Evolutionary conservation across 257 asterid genomes (phyloP).

Genomic region (Capsicum rhomboideum): DNA sequence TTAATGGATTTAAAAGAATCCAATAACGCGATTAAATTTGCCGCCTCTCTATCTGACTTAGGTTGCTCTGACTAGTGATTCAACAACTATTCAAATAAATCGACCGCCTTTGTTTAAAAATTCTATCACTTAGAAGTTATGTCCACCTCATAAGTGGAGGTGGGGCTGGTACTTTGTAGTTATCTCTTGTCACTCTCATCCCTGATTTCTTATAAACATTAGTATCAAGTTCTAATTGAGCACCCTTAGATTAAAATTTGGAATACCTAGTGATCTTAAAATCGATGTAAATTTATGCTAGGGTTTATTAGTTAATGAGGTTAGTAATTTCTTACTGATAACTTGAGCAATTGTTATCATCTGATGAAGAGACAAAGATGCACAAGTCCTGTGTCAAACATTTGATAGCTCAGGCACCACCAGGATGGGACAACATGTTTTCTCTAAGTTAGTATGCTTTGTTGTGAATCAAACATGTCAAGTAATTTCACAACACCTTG

Average conservation of each 20-base stretch:
- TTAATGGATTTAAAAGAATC: background rate
- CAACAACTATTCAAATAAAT: background rate
- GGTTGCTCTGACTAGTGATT: background rate
- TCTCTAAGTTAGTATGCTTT: background rate
- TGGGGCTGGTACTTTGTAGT: background rate
- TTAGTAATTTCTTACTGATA: background rate
- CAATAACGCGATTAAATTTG: background rate
- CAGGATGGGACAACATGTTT: background rate
- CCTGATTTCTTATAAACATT: background rate
- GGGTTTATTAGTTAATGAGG: background rate
- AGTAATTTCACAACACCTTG: background rate
- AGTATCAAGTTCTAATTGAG: background rate
- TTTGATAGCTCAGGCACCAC: background rate
- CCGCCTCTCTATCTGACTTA: background rate
- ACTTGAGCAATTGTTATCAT: background rate
- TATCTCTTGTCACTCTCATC: background rate
- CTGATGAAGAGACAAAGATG: background rate
- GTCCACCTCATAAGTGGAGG: background rate
- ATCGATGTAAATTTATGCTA: background rate
- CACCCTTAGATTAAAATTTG: background rate
- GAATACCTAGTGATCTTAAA: background rate
- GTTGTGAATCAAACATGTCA: background rate
- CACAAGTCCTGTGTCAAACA: background rate
- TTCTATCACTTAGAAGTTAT: background rate
- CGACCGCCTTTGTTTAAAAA: background rate